Evolutionary conservation across 2,329 filamentous ascomycete genomes (phyloP).

Genomic region (Apiospora sp.): DNA sequence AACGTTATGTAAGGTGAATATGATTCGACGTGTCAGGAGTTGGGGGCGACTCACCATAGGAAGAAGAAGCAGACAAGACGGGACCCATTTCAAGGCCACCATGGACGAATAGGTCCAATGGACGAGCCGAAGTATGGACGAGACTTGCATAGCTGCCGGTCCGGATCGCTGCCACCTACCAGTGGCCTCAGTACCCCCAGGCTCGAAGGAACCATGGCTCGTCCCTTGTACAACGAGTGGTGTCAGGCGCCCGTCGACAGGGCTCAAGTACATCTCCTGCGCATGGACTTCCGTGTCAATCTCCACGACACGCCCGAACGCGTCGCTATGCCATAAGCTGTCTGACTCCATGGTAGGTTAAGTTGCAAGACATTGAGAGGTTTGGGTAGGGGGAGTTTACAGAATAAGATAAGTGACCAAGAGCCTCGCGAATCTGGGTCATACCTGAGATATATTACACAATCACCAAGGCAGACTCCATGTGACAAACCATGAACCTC

Average conservation of each 20-base stretch:
- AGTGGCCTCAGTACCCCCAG: not conserved
- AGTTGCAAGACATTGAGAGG: not conserved
- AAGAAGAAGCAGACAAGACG: slow-evolving; percentile 28
- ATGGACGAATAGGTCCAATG: not conserved
- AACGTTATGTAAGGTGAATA: not conserved
- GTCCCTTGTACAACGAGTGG: not conserved
- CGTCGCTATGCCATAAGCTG: not conserved
- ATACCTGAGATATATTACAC: not conserved
- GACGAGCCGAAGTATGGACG: not conserved
- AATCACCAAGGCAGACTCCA: not conserved
- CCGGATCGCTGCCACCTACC: slow-evolving; percentile 7
- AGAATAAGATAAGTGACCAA: not conserved
- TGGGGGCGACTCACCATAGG: slow-evolving; percentile 24
- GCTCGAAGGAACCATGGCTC: not conserved
- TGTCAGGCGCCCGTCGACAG: not conserved
- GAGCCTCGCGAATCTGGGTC: not conserved
- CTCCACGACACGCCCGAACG: not conserved
- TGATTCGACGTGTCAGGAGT: too few species aligned
- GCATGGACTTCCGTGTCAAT: not conserved
- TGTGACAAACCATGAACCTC: not conserved
- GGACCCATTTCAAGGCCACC: slow-evolving; percentile 28
- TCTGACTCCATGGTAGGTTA: not conserved
- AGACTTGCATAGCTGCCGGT: not conserved
- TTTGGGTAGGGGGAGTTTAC: too few species aligned
- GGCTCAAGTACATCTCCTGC: not conserved